phyloP scores from a whole-genome alignment of 805 yeast species.

The Millerozyma miso region DNA sequence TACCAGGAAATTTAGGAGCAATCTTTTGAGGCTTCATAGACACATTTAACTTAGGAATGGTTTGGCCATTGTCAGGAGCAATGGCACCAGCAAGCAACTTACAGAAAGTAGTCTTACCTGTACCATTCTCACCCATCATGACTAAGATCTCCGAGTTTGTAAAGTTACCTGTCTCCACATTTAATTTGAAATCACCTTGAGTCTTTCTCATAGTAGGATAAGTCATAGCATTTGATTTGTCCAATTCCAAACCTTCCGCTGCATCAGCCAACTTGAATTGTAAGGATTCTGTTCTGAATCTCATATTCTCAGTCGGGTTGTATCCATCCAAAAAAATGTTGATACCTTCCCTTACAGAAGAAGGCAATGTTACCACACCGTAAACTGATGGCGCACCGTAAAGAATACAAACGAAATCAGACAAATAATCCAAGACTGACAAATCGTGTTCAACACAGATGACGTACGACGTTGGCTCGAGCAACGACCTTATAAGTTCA shows the following conservation, averaged over 20 bases:
- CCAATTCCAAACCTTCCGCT: slow-evolving; percentile 67
- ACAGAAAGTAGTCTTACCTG: slow-evolving; percentile 98
- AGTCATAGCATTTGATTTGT: slow-evolving; percentile 70
- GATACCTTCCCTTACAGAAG: slow-evolving; percentile 98
- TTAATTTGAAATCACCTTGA: slow-evolving; percentile 91
- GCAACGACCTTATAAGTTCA: slow-evolving; percentile 80
- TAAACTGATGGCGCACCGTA: slow-evolving; percentile 98
- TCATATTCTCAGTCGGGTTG: slow-evolving; percentile 92
- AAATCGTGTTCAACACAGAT: slow-evolving; percentile 98
- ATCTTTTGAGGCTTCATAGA: slow-evolving; percentile 99
- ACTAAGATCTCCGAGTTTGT: slow-evolving; percentile 95
- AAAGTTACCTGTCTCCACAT: slow-evolving; percentile 82
- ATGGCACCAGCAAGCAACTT: slow-evolving; percentile 90
- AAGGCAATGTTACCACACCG: slow-evolving; percentile 96
- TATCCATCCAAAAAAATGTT: slow-evolving; percentile 98
- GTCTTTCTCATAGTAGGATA: slow-evolving; percentile 87
- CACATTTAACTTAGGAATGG: slow-evolving; percentile 84
- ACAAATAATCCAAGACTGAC: slow-evolving; percentile 93
- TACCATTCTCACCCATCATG: slow-evolving; percentile 99
- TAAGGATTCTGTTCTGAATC: slow-evolving; percentile 93
- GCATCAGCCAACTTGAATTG: slow-evolving; percentile 93
- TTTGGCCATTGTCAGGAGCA: slow-evolving; percentile 75
- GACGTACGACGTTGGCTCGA: slow-evolving; percentile 74
- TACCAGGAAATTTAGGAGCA: slow-evolving; percentile 98
- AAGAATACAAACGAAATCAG: slow-evolving; percentile 93